These are phyloP conservation scores for Leptographium wingfieldii DNA, from an alignment of 2,329 filamentous ascomycete genomes.

Conservation along the genomic window DNA sequence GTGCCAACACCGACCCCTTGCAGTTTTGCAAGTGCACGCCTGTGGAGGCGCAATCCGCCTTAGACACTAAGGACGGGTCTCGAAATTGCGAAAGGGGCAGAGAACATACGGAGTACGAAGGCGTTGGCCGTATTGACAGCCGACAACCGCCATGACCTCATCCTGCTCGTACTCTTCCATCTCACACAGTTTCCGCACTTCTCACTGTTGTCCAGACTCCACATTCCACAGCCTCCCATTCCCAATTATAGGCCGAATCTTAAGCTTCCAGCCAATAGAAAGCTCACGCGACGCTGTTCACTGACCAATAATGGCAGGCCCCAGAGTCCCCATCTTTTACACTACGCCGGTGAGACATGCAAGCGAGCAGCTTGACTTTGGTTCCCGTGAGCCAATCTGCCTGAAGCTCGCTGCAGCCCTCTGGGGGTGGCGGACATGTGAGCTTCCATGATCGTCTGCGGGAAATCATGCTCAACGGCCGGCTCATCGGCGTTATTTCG, in stretches of 20 bases:
- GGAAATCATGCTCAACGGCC: neutral
- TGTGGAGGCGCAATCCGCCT: neutral
- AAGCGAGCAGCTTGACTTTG: neutral
- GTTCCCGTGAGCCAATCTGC: neutral
- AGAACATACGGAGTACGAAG: neutral
- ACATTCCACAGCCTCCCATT: neutral
- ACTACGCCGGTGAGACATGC: neutral
- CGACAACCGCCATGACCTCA: neutral
- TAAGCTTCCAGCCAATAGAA: neutral
- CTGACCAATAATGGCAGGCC: neutral
- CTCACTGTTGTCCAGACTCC: neutral
- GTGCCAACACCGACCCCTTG: neutral
- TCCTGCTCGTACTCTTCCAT: neutral
- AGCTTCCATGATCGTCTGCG: neutral
- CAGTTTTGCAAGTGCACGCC: neutral
- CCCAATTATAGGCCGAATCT: too few relatives aligned
- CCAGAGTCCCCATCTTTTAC: neutral
- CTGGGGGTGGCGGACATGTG: neutral
- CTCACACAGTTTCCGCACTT: neutral
- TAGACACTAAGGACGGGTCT: neutral
- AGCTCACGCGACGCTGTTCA: neutral
- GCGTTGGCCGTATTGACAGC: neutral
- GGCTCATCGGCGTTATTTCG: neutral
- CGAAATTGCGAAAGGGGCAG: neutral
- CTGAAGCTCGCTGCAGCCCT: neutral